Evolutionary conservation across 139 green algal species (phyloP).

Genomic region (Nannochloris sp.): DNA sequence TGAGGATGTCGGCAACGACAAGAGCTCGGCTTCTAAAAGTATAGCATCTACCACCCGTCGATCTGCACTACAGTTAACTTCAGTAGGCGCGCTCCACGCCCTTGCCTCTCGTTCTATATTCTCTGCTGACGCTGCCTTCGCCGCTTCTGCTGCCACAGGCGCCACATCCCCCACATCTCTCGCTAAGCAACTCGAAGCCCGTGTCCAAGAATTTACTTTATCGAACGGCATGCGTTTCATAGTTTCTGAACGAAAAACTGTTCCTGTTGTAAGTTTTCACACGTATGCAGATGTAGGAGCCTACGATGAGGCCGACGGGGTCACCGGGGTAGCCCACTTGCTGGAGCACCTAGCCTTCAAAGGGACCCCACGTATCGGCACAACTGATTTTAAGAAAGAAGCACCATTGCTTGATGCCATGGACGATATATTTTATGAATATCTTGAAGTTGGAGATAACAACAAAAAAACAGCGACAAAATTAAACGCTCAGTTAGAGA

Average conservation of each 20-base stretch:
- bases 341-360: constrained; percentile 89
- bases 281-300: constrained; percentile 73
- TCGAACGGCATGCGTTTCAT: constrained; percentile 84
- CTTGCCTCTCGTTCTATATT: neutral
- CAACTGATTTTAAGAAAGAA: constrained; percentile 33
- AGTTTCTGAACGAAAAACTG: constrained; percentile 54
- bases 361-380: constrained; percentile 46
- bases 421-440: constrained; percentile 43
- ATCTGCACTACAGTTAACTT: neutral
- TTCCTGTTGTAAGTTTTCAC: constrained; percentile 66
- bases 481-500: constrained; percentile 28
- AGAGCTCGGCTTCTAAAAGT: no score
- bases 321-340: constrained; percentile 77
- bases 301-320: constrained; percentile 57
- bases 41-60: neutral
- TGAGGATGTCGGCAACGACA: no score
- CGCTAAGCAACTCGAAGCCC: constrained; percentile 30
- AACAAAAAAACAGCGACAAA: neutral
- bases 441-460: constrained; percentile 4
- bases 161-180: neutral
- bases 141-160: neutral
- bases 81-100: neutral
- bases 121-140: neutral
- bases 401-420: constrained; percentile 52
- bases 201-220: constrained; percentile 72